These are phyloP conservation scores for Gaultheria prostrata DNA, from an alignment of 148 eudicot species.

Conservation along the genomic window DNA sequence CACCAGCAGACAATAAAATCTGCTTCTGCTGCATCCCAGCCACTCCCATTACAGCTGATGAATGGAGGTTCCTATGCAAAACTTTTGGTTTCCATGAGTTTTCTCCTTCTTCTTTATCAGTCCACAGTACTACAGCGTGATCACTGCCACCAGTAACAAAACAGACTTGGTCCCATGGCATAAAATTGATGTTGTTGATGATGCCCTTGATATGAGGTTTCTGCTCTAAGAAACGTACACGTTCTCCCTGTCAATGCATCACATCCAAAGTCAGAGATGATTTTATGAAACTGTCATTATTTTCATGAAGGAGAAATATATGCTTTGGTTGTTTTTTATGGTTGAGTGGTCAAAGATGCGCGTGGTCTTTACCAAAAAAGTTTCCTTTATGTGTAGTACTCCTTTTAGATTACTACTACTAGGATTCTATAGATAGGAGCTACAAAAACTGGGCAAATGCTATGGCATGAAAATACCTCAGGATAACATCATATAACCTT, in stretches of 20 bases:
- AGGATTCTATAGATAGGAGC: not conserved
- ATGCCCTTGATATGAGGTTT: slow-evolving; percentile 91
- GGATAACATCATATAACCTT: not conserved
- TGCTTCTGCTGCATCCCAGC: slow-evolving; percentile 88
- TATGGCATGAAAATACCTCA: not conserved
- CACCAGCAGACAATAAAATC: slow-evolving; percentile 78
- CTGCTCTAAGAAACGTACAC: slow-evolving; percentile 67
- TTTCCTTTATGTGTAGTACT: not conserved
- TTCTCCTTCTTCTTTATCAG: slow-evolving; percentile 52
- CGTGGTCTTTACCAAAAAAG: not conserved
- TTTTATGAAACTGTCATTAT: not conserved
- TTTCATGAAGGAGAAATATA: not conserved
- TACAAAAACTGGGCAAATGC: not conserved
- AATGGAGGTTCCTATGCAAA: slow-evolving; percentile 68
- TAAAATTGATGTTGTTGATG: slow-evolving; percentile 73
- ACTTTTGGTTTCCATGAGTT: slow-evolving; percentile 70
- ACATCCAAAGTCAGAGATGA: not conserved
- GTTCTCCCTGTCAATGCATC: slow-evolving; percentile 46
- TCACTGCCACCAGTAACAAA: slow-evolving; percentile 94
- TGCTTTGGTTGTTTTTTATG: not conserved
- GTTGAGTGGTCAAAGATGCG: not conserved
- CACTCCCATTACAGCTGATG: slow-evolving; percentile 98
- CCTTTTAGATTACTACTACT: not conserved
- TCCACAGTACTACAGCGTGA: slow-evolving; percentile 87
- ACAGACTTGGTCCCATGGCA: slow-evolving; percentile 82